A percentile compares a stretch with the other conserved stretches of the same genome.
Evolutionary conservation across 257 asterid species (phyloP).

Genomic region (Solanum clarkiae): DNA sequence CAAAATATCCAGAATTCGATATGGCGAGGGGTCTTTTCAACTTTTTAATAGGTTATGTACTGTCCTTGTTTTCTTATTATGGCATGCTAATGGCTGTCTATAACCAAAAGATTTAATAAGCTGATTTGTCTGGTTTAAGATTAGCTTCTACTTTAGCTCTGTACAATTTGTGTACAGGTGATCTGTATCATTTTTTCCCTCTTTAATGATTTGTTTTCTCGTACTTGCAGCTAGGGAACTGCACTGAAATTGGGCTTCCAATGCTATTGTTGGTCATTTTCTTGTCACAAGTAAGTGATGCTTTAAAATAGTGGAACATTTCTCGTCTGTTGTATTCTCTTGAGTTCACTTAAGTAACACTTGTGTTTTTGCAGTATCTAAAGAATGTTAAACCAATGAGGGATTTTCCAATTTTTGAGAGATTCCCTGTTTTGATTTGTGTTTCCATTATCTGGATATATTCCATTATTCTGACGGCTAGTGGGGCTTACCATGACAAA

Average conservation of each 20-base stretch:
- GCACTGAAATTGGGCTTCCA: slow-evolving; percentile 91
- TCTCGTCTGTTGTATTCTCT: background rate
- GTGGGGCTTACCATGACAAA: slow-evolving; percentile 75
- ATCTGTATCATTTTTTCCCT: background rate
- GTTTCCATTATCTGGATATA: slow-evolving; percentile 73
- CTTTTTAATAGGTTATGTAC: background rate
- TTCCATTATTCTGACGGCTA: slow-evolving; percentile 70
- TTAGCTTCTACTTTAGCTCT: background rate
- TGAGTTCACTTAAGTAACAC: slow-evolving; percentile 13
- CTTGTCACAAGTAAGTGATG: slow-evolving; percentile 68
- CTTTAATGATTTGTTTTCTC: background rate
- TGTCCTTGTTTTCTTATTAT: background rate
- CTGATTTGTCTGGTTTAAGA: background rate
- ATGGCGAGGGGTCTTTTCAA: background rate
- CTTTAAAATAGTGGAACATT: background rate
- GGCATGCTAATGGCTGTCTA: background rate
- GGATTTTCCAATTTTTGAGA: slow-evolving; percentile 87
- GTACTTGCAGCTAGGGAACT: slow-evolving; percentile 73
- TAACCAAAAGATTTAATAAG: background rate
- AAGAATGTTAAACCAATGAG: slow-evolving; percentile 77
- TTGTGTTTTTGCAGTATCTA: slow-evolving; percentile 57
- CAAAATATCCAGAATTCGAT: background rate
- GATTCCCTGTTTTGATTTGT: slow-evolving; percentile 76
- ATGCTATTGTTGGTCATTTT: slow-evolving; percentile 76
- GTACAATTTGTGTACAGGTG: background rate